Evolutionary conservation across 1,139 yeast species (phyloP).

Genomic region (Hyphopichia burtonii): DNA sequence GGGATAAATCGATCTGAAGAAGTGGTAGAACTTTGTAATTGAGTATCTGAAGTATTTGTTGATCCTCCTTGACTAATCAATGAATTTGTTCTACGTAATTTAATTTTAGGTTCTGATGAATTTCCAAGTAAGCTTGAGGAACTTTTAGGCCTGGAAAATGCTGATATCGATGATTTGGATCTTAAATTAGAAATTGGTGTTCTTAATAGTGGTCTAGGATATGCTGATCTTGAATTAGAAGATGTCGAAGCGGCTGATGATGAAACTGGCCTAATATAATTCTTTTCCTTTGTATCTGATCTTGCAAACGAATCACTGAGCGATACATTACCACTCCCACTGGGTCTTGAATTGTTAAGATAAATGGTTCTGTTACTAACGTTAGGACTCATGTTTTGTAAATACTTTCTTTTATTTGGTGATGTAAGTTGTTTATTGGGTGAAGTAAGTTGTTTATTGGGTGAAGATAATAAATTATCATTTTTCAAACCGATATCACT

Average conservation of each 20-base stretch:
- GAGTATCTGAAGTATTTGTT: constrained; percentile 19
- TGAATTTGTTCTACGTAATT: constrained; percentile 38
- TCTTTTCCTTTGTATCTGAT: not conserved
- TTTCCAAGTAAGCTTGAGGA: constrained; percentile 8
- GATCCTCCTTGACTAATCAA: constrained; percentile 27
- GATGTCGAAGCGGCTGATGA: constrained; percentile 2
- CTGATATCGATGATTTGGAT: constrained; percentile 18
- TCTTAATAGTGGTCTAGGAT: constrained; percentile 14
- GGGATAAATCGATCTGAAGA: constrained; percentile 47
- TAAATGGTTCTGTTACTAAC: constrained; percentile 32
- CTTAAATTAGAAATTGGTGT: constrained; percentile 20
- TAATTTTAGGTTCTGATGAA: constrained; percentile 17
- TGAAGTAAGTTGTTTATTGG: not conserved
- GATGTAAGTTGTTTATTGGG: constrained; percentile 11
- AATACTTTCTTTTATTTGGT: constrained; percentile 31
- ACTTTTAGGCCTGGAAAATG: constrained; percentile 6
- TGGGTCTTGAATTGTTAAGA: not conserved
- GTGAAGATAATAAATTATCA: not conserved
- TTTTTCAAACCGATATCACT: not conserved
- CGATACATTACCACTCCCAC: not conserved
- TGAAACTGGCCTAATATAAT: not conserved
- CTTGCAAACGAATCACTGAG: not conserved
- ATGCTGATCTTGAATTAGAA: not conserved
- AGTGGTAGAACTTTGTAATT: constrained; percentile 20
- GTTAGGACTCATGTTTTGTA: constrained; percentile 45